Base-by-base conservation (phyloP, 805 yeast species). In the Suhomyces kilbournensis region DNA sequence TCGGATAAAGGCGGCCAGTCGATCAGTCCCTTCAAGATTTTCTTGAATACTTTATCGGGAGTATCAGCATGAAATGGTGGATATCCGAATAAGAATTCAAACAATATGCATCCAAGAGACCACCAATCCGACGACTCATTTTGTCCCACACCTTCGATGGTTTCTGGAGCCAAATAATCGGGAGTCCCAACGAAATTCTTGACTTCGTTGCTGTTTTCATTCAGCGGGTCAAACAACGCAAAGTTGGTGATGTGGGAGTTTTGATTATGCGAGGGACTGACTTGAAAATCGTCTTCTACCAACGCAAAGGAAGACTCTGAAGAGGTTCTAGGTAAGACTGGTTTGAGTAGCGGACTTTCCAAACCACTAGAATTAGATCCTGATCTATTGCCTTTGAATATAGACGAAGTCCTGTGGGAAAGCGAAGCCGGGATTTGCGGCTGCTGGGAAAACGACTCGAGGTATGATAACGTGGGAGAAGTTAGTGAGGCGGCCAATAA, bases 141-240 rank as follows among this genome's bases (percentile, higher is more conserved):
- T 65, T 93, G 97, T 0, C 88, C 86, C 1, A 79, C 76, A 39
- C 97, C 98, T 42, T 80, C 75, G 55, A 94, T 90, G 0, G 97
- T 92, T 65, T 94, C 99, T 0, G 99, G 99, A 0, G 99, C 96
- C 39, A 96, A 78, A 68, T 94, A 94, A 66, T 94, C 99, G 0
- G 99, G 99, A 0, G 99, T 94, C 0, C 99, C 99, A 30, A 91
- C 96, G 61, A 93, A 92, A 55, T 79, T 81, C 60, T 84, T 81
- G 23, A 77, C 73, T 49, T 80, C 82, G 34, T 57, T 58, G 22
- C 58, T 54, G 1, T 79, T 76, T 2, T 77, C 66, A 52, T 79
- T 80, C 22, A 78, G 78, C 0, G 96, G 96, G 65, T 91, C 91
- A 64, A 84, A 90, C 43, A 92, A 75, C 0, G 91, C 90, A 55